Conservation (phyloP, 2,329 filamentous ascomycete species). For the Epichloe brachyelytri region DNA sequence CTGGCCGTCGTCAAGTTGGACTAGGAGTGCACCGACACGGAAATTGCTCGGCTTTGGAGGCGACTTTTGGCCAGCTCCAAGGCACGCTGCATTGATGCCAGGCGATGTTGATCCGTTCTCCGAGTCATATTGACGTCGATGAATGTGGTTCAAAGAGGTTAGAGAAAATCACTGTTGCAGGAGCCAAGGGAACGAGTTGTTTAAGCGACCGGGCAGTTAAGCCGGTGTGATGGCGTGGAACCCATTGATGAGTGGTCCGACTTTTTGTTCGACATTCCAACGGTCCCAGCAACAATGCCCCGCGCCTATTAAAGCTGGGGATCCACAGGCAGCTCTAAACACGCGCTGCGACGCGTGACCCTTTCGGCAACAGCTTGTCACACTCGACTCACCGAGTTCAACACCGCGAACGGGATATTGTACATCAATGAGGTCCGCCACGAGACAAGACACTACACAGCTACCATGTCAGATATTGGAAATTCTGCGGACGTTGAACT, state of each 20-base stretch:
- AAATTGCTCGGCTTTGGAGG: constrained; percentile 85
- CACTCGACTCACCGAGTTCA: not conserved
- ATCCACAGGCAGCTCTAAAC: not conserved
- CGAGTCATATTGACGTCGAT: constrained; percentile 10
- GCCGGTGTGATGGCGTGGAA: not conserved
- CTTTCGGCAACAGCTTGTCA: constrained; percentile 3
- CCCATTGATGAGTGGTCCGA: not conserved
- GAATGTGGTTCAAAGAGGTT: not conserved
- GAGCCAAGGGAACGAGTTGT: not conserved
- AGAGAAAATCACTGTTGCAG: not conserved
- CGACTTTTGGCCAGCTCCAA: constrained; percentile 67
- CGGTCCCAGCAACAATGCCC: not conserved
- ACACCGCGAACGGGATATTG: not conserved
- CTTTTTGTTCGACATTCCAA: not conserved
- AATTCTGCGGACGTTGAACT: constrained; percentile 44
- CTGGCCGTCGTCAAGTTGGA: constrained; percentile 34
- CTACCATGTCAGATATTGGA: constrained; percentile 34
- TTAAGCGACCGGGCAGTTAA: not conserved
- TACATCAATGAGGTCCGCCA: not conserved
- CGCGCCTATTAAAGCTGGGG: constrained; percentile 2
- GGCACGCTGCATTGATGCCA: constrained; percentile 51
- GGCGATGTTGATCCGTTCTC: constrained; percentile 27
- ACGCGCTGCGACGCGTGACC: constrained; percentile 10
- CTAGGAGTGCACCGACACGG: constrained; percentile 82
- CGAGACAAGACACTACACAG: not conserved